Conservation (phyloP, 108 stramenopile species). For the Pseudonitzschia multiseries region DNA sequence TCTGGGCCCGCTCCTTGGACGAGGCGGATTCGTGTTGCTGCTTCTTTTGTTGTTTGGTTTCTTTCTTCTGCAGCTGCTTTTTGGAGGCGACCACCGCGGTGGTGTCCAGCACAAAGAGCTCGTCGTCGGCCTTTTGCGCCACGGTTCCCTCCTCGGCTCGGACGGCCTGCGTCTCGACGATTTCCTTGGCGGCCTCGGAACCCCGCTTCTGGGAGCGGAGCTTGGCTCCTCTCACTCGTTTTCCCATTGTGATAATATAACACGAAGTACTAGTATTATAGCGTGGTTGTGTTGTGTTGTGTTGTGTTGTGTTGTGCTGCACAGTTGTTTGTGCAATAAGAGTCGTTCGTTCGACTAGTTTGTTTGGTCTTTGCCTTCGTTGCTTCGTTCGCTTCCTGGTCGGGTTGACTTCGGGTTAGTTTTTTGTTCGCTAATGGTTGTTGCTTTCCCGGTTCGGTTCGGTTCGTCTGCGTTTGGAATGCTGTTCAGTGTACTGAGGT, state of each 20-base stretch:
- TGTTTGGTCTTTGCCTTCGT: too few species aligned
- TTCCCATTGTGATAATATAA: slow-evolving; percentile 53
- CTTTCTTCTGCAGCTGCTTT: slow-evolving; percentile 26
- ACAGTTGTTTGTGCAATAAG: too few species aligned
- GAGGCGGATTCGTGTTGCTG: slow-evolving; percentile 39
- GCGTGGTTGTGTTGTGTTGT: too few species aligned
- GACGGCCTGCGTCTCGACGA: slow-evolving; percentile 50
- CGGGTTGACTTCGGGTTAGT: too few species aligned
- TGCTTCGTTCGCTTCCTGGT: too few species aligned
- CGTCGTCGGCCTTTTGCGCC: slow-evolving; percentile 54
- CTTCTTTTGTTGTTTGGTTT: slow-evolving; percentile 27
- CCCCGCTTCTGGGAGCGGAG: slow-evolving; percentile 66
- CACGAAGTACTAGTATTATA: too few species aligned
- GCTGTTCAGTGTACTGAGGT: not conserved
- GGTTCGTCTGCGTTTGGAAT: not conserved
- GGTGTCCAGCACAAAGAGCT: slow-evolving; percentile 80
- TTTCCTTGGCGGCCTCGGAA: slow-evolving; percentile 41
- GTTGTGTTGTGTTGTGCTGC: too few species aligned
- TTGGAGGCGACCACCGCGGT: slow-evolving; percentile 30
- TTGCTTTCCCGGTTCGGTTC: too few species aligned
- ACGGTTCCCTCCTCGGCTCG: slow-evolving; percentile 46
- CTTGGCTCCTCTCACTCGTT: slow-evolving; percentile 58
- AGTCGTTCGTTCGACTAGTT: slow-evolving; percentile 13
- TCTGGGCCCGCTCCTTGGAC: slow-evolving; percentile 53
- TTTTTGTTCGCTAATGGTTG: too few species aligned